phyloP scores from a whole-genome alignment of 768 basidiomycete species.

The Lactarius akahatsu region DNA sequence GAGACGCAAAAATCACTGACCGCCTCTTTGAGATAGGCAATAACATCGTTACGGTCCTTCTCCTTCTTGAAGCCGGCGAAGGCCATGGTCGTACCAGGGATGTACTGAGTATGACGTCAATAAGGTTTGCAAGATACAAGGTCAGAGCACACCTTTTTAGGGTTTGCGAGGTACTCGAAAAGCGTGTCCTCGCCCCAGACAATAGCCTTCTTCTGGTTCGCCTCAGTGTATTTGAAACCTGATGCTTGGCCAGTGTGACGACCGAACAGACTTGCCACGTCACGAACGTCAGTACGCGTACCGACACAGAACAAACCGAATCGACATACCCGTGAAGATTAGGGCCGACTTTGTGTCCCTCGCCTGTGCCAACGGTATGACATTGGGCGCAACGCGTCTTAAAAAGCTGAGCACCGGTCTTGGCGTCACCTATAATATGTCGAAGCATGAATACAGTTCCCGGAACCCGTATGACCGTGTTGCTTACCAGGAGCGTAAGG shows the following conservation, averaged over 20 bases:
- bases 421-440: conserved; percentile 63
- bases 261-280: conserved; percentile 62
- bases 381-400: conserved; percentile 95
- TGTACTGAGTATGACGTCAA: conserved; percentile 56
- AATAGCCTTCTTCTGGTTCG: conserved; percentile 94
- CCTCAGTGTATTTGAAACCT: conserved; percentile 88
- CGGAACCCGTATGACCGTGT: conserved; percentile 2
- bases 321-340: conserved; percentile 84
- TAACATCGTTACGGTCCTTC: conserved; percentile 93
- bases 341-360: conserved; percentile 88
- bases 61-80: conserved; percentile 99
- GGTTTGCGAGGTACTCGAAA: conserved; percentile 95
- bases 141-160: conserved; percentile 75
- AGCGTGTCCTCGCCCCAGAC: conserved; percentile 85
- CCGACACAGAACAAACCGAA: neutral
- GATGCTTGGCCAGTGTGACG: conserved; percentile 84
- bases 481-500: conserved; percentile 45
- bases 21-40: conserved; percentile 76
- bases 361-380: conserved; percentile 80
- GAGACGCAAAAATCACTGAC: conserved; percentile 44
- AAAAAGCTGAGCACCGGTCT: conserved; percentile 93
- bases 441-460: neutral
- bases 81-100: conserved; percentile 98
- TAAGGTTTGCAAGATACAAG: neutral
- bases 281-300: conserved; percentile 15